These are phyloP conservation scores for Haplographium delicatum DNA, from an alignment of 495 filamentous ascomycete genomes.

Conservation along the genomic window DNA sequence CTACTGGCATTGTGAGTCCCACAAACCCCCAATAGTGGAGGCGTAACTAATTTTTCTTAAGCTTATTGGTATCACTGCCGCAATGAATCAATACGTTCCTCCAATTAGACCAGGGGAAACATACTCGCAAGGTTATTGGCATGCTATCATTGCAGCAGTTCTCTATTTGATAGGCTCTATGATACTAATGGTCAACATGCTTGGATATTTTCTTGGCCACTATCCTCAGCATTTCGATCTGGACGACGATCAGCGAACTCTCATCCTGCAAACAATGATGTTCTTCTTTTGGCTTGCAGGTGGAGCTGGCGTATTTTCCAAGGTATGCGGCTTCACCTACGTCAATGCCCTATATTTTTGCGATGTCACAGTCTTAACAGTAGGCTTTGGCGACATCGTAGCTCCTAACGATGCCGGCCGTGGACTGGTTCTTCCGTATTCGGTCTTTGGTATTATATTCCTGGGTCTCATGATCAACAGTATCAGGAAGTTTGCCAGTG, in stretches of 20 bases:
- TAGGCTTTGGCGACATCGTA: conserved; percentile 63
- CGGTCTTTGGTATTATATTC: conserved; percentile 68
- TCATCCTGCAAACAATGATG: conserved; percentile 74
- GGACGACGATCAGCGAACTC: conserved; percentile 66
- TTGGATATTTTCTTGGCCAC: conserved; percentile 70
- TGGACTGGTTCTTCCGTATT: conserved; percentile 64
- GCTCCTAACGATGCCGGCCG: conserved; percentile 41
- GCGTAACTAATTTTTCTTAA: conserved; percentile 21
- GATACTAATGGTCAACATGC: conserved; percentile 70
- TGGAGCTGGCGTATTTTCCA: conserved; percentile 58
- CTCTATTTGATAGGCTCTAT: conserved; percentile 60
- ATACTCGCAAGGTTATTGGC: conserved; percentile 74
- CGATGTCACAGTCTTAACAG: conserved; percentile 67
- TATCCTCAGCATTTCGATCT: conserved; percentile 72
- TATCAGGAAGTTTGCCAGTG: conserved; percentile 57
- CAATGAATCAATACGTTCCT: conserved; percentile 55
- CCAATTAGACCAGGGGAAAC: conserved; percentile 52
- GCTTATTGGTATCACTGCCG: conserved; percentile 55
- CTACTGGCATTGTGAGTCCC: conserved; percentile 56
- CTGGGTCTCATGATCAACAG: conserved; percentile 71
- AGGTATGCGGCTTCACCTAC: conserved; percentile 61
- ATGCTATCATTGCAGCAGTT: conserved; percentile 63
- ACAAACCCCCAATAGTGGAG: not conserved
- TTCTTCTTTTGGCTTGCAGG: conserved; percentile 68
- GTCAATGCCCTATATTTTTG: conserved; percentile 68